These are phyloP conservation scores for Rhynchospora tenuis DNA, from an alignment of 176 grass and related monocot genomes.

Conservation along the genomic window DNA sequence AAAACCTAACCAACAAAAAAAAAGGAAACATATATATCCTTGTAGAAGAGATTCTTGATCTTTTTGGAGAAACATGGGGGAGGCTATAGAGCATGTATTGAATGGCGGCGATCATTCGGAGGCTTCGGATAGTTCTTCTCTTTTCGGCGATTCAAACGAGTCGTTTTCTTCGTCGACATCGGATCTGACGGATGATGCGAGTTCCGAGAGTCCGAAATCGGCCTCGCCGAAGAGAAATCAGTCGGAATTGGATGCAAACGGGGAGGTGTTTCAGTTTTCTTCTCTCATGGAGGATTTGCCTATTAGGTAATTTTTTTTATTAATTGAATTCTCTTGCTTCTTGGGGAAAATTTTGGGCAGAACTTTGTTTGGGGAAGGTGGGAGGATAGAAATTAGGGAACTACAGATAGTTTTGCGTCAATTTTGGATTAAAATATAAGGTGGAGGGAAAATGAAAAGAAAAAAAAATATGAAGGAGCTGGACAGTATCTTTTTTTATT, in stretches of 20 bases:
- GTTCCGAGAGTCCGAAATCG: neutral
- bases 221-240: neutral
- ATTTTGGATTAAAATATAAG: too few species aligned
- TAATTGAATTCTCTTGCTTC: neutral
- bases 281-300: slow-evolving; percentile 16
- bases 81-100: neutral
- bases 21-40: neutral
- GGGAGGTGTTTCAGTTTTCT: slow-evolving; percentile 14
- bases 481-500: too few species aligned
- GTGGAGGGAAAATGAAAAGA: too few species aligned
- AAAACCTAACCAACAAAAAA: neutral
- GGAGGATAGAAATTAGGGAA: too few species aligned
- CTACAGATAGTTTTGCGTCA: too few species aligned
- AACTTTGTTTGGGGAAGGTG: too few species aligned
- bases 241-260: neutral
- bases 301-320: neutral
- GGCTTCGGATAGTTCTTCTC: neutral
- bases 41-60: neutral
- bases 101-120: neutral
- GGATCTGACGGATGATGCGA: slow-evolving; percentile 9
- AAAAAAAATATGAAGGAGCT: too few species aligned
- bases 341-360: neutral
- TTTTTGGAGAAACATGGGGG: neutral
- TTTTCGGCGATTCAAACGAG: slow-evolving; percentile 1
- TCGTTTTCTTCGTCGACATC: slow-evolving; percentile 8